Evolutionary conservation across 2,329 filamentous ascomycete species (phyloP).

Genomic region (Peltaster fructicola): DNA sequence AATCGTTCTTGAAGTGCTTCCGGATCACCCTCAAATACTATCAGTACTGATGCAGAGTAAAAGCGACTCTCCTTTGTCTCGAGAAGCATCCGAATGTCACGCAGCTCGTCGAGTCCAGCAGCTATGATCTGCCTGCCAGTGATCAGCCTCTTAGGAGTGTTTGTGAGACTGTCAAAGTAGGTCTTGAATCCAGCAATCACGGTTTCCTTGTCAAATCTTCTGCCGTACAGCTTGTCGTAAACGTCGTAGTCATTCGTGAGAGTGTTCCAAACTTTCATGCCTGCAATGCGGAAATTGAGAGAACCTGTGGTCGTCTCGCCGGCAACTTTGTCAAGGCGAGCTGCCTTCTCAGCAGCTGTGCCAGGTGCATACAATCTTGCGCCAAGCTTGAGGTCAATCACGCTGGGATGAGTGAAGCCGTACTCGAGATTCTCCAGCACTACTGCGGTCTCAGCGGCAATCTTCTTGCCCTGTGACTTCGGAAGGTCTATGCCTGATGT

Average conservation of each 20-base stretch:
- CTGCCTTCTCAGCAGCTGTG: slow-evolving; percentile 39
- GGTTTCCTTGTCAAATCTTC: slow-evolving; percentile 37
- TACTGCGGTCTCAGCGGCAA: slow-evolving; percentile 62
- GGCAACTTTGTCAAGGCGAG: slow-evolving; percentile 40
- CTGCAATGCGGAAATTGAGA: slow-evolving; percentile 46
- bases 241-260: slow-evolving; percentile 30
- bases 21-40: slow-evolving; percentile 49
- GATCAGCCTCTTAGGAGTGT: slow-evolving; percentile 23
- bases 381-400: slow-evolving; percentile 86
- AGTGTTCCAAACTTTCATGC: slow-evolving; percentile 42
- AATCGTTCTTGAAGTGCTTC: no score
- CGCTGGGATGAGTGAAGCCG: slow-evolving; percentile 70
- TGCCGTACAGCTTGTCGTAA: slow-evolving; percentile 50
- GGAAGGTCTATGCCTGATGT: slow-evolving; percentile 2
- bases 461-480: slow-evolving; percentile 33
- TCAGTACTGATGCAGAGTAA: slow-evolving; percentile 47
- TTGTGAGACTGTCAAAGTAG: slow-evolving; percentile 30
- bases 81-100: slow-evolving; percentile 34
- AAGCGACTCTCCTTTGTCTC: slow-evolving; percentile 48
- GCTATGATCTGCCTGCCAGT: slow-evolving; percentile 26
- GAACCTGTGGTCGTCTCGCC: slow-evolving; percentile 40
- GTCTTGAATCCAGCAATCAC: slow-evolving; percentile 40
- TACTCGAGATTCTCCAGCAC: slow-evolving; percentile 71
- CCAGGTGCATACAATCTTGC: slow-evolving; percentile 68
- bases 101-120: slow-evolving; percentile 19